These are phyloP conservation scores for Trichoderma gamsii DNA, from an alignment of 495 filamentous ascomycete species.

Conservation along the genomic window DNA sequence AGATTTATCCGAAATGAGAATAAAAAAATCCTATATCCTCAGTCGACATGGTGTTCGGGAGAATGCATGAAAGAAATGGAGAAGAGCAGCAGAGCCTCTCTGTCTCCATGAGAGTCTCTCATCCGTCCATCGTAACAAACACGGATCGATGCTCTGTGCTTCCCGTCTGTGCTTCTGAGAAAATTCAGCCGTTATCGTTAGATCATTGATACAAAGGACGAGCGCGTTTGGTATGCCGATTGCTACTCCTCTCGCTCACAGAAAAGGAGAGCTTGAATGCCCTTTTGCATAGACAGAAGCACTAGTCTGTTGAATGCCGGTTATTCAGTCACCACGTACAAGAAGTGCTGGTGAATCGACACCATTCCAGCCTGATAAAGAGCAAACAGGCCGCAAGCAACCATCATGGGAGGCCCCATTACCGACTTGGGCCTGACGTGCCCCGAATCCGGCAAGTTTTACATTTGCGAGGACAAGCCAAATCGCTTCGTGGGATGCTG, in stretches of 20 bases:
- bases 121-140: background rate
- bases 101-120: background rate
- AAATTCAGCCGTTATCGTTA: background rate
- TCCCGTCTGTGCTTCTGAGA: background rate
- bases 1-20: background rate
- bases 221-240: background rate
- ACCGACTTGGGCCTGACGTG: constrained; percentile 27
- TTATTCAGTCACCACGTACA: no score
- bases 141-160: background rate
- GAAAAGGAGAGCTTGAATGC: background rate
- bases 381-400: background rate
- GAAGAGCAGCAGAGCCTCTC: background rate
- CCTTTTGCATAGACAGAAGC: no score
- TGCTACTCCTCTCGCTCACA: no score
- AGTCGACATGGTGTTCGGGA: background rate
- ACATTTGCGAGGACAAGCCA: constrained; percentile 25
- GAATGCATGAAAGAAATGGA: background rate
- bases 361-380: background rate
- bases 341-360: no score
- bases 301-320: no score
- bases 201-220: background rate
- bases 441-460: constrained; percentile 25
- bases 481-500: constrained; percentile 34
- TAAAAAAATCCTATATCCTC: background rate
- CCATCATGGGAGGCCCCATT: background rate